These are phyloP conservation scores for Comarum palustre DNA, from an alignment of 306 rosid species.

Conservation along the genomic window DNA sequence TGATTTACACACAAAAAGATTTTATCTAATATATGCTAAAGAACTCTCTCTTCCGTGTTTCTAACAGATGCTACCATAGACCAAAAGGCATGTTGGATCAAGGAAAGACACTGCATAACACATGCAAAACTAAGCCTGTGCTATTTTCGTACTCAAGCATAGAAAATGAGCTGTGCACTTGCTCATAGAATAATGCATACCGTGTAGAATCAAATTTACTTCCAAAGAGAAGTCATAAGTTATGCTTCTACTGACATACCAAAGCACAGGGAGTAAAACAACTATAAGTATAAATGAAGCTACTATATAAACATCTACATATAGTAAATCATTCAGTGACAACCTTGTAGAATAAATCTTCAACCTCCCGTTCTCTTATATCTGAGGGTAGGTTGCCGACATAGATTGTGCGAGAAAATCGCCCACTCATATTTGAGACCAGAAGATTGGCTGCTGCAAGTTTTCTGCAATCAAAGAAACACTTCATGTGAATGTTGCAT, in stretches of 20 bases:
- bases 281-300: background rate
- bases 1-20: too few species aligned
- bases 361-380: conserved; percentile 82
- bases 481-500: conserved; percentile 27
- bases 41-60: too few species aligned
- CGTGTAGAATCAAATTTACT: background rate
- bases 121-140: background rate
- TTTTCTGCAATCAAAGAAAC: conserved; percentile 47
- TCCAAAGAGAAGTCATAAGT: background rate
- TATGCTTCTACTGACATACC: background rate
- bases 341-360: conserved; percentile 94
- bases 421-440: conserved; percentile 78
- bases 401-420: conserved; percentile 98
- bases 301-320: background rate
- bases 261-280: background rate
- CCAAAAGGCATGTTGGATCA: background rate
- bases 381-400: conserved; percentile 97
- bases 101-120: background rate
- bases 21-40: background rate
- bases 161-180: background rate
- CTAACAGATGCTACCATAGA: background rate
- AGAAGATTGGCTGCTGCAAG: conserved; percentile 11
- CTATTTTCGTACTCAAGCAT: background rate
- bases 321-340: background rate
- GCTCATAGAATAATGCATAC: background rate